These are phyloP conservation scores for Phanerodontia chrysosporium DNA, from an alignment of 768 basidiomycete genomes.

Conservation along the genomic window DNA sequence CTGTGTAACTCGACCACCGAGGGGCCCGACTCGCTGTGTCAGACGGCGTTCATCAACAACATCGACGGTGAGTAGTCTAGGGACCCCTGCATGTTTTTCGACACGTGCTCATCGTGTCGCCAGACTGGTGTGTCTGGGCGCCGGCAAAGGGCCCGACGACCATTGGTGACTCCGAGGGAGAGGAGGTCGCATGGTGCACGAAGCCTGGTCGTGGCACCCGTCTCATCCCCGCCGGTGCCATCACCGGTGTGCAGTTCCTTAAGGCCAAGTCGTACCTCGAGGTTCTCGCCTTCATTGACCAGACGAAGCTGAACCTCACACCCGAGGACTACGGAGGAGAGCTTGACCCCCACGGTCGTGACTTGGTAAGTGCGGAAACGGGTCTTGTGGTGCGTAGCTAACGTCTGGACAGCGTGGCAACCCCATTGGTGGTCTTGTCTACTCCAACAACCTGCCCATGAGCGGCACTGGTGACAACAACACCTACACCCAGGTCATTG, in stretches of 20 bases:
- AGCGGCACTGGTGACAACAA: background rate
- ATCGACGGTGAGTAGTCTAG: constrained; percentile 45
- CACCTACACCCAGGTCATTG: background rate
- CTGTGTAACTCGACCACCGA: constrained; percentile 64
- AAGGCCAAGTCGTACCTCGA: constrained; percentile 56
- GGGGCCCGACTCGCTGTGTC: constrained; percentile 59
- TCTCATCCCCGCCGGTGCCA: constrained; percentile 60
- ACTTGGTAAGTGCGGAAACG: constrained; percentile 28
- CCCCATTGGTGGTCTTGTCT: constrained; percentile 69
- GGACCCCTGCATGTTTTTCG: constrained; percentile 41
- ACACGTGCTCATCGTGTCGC: constrained; percentile 35
- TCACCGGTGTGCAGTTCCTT: constrained; percentile 62
- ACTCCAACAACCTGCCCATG: constrained; percentile 43
- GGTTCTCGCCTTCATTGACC: constrained; percentile 61
- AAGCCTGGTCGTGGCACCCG: constrained; percentile 68
- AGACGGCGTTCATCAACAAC: constrained; percentile 64
- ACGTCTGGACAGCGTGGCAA: constrained; percentile 58
- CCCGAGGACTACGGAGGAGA: constrained; percentile 67
- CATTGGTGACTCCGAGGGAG: constrained; percentile 64
- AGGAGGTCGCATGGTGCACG: constrained; percentile 77
- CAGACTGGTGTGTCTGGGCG: constrained; percentile 73
- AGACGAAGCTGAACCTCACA: constrained; percentile 50
- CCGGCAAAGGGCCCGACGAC: constrained; percentile 43
- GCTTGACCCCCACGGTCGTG: constrained; percentile 73
- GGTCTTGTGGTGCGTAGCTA: constrained; percentile 28